phyloP scores from a whole-genome alignment of 495 filamentous ascomycete species.

The Collariella sp. region DNA sequence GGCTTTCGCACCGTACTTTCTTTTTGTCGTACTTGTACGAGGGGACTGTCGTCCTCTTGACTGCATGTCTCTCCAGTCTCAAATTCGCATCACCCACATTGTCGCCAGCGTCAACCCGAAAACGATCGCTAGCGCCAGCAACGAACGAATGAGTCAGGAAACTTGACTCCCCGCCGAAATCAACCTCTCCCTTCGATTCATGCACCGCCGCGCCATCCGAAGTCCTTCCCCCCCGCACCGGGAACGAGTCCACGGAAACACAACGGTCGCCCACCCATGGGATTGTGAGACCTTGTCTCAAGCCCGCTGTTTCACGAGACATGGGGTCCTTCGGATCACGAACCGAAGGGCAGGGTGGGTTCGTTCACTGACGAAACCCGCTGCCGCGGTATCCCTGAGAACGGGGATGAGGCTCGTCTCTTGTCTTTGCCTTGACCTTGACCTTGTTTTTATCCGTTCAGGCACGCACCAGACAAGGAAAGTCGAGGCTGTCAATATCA shows the following conservation, averaged over 20 bases:
- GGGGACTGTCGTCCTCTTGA: too few relatives aligned
- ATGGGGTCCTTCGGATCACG: neutral
- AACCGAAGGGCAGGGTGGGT: neutral
- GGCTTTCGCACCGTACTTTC: too few relatives aligned
- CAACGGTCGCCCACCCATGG: neutral
- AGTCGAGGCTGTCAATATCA: too few relatives aligned
- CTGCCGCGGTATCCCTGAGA: neutral
- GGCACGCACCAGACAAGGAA: too few relatives aligned
- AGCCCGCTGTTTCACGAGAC: neutral
- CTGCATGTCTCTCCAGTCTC: too few relatives aligned
- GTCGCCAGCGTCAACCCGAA: too few relatives aligned
- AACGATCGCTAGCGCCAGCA: neutral
- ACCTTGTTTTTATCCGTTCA: too few relatives aligned
- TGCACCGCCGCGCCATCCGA: neutral
- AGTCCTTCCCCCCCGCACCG: too few relatives aligned
- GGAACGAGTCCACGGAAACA: neutral
- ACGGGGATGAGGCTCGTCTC: neutral
- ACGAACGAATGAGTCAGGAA: neutral
- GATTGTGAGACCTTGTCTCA: constrained; percentile 1
- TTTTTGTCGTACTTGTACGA: too few relatives aligned
- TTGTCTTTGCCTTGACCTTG: neutral
- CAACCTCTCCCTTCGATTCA: neutral
- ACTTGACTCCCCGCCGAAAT: neutral
- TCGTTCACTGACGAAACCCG: neutral
- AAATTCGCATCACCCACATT: too few relatives aligned